phyloP scores from a whole-genome alignment of 768 basidiomycete genomes.

The Plicaturopsis crispa region DNA sequence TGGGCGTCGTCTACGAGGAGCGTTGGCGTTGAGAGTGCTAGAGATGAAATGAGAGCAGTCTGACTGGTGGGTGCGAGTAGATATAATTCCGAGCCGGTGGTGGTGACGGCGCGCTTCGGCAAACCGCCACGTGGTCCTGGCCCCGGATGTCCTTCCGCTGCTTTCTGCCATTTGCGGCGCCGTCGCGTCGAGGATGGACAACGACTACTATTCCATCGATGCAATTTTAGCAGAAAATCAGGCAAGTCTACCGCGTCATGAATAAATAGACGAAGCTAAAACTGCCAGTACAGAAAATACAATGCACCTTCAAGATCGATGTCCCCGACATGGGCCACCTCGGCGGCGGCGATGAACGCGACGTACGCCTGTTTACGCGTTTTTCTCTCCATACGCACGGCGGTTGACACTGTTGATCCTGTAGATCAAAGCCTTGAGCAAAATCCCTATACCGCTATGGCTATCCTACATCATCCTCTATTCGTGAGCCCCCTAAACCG shows the following conservation, averaged over 20 bases:
- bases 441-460: slow-evolving; percentile 86
- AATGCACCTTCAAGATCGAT: slow-evolving; percentile 86
- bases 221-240: slow-evolving; percentile 90
- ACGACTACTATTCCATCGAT: slow-evolving; percentile 89
- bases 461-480: slow-evolving; percentile 80
- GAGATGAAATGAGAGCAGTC: not conserved
- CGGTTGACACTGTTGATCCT: slow-evolving; percentile 7
- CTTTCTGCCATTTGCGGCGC: not conserved
- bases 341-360: slow-evolving; percentile 76
- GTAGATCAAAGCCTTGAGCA: slow-evolving; percentile 72
- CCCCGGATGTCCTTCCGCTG: not conserved
- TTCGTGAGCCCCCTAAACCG: slow-evolving; percentile 55
- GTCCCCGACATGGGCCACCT: slow-evolving; percentile 86
- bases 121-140: not conserved
- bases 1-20: too few species aligned
- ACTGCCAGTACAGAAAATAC: slow-evolving; percentile 59
- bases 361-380: slow-evolving; percentile 41
- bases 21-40: too few species aligned
- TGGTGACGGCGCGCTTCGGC: slow-evolving; percentile 6
- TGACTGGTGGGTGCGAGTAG: not conserved
- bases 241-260: slow-evolving; percentile 28
- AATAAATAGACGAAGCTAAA: not conserved
- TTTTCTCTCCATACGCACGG: too few species aligned
- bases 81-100: slow-evolving; percentile 9
- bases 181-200: slow-evolving; percentile 49